Evolutionary conservation across 306 rosid species (phyloP), one percentile per base, ranked within the genome.

Genomic region (Malus orientalis): DNA sequence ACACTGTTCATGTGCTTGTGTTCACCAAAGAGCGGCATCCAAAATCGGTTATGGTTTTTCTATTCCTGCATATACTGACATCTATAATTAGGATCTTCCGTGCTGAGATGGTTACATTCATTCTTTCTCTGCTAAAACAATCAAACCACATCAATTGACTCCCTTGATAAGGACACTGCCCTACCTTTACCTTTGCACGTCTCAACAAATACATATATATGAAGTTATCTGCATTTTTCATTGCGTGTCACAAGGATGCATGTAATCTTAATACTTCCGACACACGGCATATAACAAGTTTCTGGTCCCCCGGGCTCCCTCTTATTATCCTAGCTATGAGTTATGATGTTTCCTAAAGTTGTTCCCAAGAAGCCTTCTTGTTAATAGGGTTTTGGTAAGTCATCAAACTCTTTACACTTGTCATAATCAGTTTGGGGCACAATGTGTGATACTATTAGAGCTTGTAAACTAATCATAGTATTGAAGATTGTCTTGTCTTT

Each of bases 211-310:
- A 25, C 18, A 10, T 33, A 69, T 8, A 10, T 11, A 25, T 16
- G 55, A 49, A 51, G 55, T 49, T 49, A 51, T 51, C 18, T 51
- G 55, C 20, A 51, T 5, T 51, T 51, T 51, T 51, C 55, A 5
- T 51, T 81, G 40, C 18, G 42, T 51, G 44, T 70, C 58, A 19
- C 22, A 62, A 55, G 57, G 67, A 44, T 57, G 40, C 14, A 5
- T n/a, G 27, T 69, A 29, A 30, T 62, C 36, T 36, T 69, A 66
- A 47, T 74, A 45, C 62, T 68, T 62, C 79, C 60, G 82, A 84
- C 87, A 80, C 3, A 73, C 55, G 60, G 79, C 74, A 62, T 32
- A n/a, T 53, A 68, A 53, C 67, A 55, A 66, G 77, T 47, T 53
- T 29, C 53, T 27, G 55, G 68, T 70, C 38, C 53, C 69, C 16